phyloP scores from a whole-genome alignment of 2,329 filamentous ascomycete genomes.

The Penicillium sp. region DNA sequence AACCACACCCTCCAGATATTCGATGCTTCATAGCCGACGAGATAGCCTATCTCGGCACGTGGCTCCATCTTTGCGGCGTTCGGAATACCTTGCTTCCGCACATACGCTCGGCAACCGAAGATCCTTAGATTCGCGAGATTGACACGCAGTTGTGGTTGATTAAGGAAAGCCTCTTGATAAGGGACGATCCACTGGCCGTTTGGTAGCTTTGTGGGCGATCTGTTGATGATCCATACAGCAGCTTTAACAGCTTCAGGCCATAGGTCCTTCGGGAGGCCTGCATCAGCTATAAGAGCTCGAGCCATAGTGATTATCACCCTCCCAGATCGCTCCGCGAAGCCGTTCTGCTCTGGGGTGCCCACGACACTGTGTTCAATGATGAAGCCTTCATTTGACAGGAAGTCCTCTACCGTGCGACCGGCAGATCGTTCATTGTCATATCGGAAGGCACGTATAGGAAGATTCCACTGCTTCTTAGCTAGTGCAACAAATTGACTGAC shows the following conservation, averaged over 20 bases:
- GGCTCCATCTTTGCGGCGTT: neutral
- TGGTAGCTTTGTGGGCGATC: neutral
- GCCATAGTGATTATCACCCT: conserved; percentile 1
- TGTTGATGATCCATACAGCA: conserved; percentile 1
- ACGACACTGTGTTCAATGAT: neutral
- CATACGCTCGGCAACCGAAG: neutral
- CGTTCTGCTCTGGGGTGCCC: neutral
- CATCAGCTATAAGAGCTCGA: neutral
- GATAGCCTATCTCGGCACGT: neutral
- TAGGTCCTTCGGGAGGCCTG: neutral
- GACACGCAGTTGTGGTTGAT: neutral
- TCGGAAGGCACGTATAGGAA: neutral
- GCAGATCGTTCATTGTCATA: neutral
- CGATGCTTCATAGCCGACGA: neutral
- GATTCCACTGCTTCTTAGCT: neutral
- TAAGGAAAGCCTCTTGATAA: neutral
- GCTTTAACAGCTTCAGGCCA: conserved; percentile 1
- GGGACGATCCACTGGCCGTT: neutral
- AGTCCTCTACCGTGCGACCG: neutral
- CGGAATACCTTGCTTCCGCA: neutral
- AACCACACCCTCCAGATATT: no score
- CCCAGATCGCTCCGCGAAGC: conserved; percentile 2
- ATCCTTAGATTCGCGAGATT: neutral
- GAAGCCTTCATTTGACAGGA: neutral
- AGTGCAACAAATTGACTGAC: neutral